Base-by-base conservation (phyloP, 2,329 filamentous ascomycete genomes). In the Conoideocrella luteorostrata region DNA sequence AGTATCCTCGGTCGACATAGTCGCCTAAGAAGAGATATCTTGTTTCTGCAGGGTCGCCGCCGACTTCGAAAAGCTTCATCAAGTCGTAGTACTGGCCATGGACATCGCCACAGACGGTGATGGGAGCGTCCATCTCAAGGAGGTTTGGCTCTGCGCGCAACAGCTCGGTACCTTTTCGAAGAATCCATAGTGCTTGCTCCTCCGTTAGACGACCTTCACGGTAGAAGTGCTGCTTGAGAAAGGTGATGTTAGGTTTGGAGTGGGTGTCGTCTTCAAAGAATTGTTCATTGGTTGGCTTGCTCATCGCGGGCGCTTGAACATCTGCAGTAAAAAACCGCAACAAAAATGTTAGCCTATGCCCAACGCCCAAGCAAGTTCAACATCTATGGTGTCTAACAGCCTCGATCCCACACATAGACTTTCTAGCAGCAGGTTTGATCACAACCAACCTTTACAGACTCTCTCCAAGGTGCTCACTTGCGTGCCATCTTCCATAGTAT, bases 61-160 rank as follows among this genome's bases (percentile, higher is more conserved):
- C 93, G 41, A 98, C 93, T 68, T 98, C 93, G 60, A 98, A 98
- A 26, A 98, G 77, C 75, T 98, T 98, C 93, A 98, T 98, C 62
- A 98, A 70, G 66, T 98, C 93, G 66, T 95, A 98, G 72, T 97
- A 98, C 70, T 98, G 93, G 54, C 93, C 93, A 67, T 98, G 93
- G 43, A 98, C 90, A 61, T 98, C 93, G 62, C 93, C 93, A 60
- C 93, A 98, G 40, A 98, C 93, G 9, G 93, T 98, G 62, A 98
- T 98, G 49, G 93, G 93, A 32, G 93, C 93, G 66, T 98, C 93
- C 93, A 98, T 98, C 74, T 98, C 93, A 54, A 98, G 77, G 52
- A 98, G 74, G 66, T 97, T 98, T 52, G 93, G 91, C 70, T 98
- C 93, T 50, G 84, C 76, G 60, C 84, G 85, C 58, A 98, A 75